These are phyloP conservation scores for Candida ovalis DNA, from an alignment of 805 yeast genomes.

Conservation along the genomic window DNA sequence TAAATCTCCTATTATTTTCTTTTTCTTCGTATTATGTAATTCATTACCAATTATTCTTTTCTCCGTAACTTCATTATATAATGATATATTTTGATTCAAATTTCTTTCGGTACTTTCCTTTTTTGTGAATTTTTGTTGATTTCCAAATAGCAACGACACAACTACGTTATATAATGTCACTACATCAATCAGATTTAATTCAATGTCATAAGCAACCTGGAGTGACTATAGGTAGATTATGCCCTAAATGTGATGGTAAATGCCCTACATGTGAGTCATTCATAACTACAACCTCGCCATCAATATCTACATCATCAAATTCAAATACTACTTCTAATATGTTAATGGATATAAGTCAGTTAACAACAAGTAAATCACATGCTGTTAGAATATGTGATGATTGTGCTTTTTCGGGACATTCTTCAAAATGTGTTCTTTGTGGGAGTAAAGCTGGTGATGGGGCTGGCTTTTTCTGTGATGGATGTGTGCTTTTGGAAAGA, in stretches of 20 bases:
- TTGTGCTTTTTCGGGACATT: conserved; percentile 70
- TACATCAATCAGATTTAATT: conserved; percentile 82
- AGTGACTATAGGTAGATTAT: conserved; percentile 60
- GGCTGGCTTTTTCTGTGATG: conserved; percentile 76
- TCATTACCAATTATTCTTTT: no score
- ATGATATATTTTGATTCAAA: not conserved
- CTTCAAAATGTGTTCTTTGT: conserved; percentile 75
- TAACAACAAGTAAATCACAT: conserved; percentile 44
- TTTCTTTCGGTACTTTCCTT: no score
- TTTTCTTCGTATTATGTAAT: not conserved
- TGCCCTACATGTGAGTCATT: conserved; percentile 89
- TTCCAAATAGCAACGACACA: not conserved
- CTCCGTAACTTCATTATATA: no score
- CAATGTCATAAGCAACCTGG: conserved; percentile 89
- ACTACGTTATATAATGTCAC: conserved; percentile 65
- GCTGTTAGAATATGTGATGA: conserved; percentile 76
- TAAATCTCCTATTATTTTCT: not conserved
- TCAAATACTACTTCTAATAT: not conserved
- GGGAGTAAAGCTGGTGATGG: conserved; percentile 52
- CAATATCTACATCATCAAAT: not conserved
- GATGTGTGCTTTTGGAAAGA: conserved; percentile 74
- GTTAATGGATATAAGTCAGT: conserved; percentile 12
- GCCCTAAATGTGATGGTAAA: conserved; percentile 85
- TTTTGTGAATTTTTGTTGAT: no score
- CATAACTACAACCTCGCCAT: conserved; percentile 35